These are phyloP conservation scores for Thelonectria olida DNA, from an alignment of 2,329 filamentous ascomycete genomes.

Conservation along the genomic window DNA sequence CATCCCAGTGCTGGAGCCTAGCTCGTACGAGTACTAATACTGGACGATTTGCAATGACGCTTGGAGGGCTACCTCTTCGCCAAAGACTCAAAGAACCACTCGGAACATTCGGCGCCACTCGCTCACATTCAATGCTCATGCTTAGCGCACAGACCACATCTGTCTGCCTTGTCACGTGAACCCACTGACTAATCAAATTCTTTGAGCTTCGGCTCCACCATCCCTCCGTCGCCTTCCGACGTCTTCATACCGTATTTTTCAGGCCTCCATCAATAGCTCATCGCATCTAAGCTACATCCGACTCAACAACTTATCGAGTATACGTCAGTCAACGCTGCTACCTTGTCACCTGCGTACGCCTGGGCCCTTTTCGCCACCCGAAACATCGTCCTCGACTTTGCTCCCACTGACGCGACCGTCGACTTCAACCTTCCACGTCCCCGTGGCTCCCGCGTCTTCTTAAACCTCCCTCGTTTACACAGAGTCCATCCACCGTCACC, in stretches of 20 bases:
- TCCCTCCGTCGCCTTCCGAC: constrained; percentile 38
- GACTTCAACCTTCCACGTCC: constrained; percentile 16
- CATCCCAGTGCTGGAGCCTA: constrained; percentile 36
- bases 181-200: constrained; percentile 37
- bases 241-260: constrained; percentile 48
- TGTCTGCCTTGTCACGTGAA: constrained; percentile 41
- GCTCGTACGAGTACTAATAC: constrained; percentile 40
- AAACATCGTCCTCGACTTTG: background rate
- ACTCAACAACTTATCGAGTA: constrained; percentile 22
- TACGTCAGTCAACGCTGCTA: constrained; percentile 4
- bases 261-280: constrained; percentile 43
- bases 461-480: constrained; percentile 14
- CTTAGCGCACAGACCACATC: constrained; percentile 30
- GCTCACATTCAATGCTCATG: constrained; percentile 5
- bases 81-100: constrained; percentile 16
- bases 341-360: background rate
- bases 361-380: background rate
- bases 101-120: constrained; percentile 38
- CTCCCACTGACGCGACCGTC: constrained; percentile 20
- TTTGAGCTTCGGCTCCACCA: constrained; percentile 34
- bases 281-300: constrained; percentile 19
- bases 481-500: constrained; percentile 34
- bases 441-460: constrained; percentile 28
- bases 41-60: constrained; percentile 17
- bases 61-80: background rate